A percentile compares a stretch with the other conserved stretches of the same genome.
These are phyloP conservation scores for Claviceps spartinae DNA, from an alignment of 2,329 filamentous ascomycete species.

Conservation along the genomic window DNA sequence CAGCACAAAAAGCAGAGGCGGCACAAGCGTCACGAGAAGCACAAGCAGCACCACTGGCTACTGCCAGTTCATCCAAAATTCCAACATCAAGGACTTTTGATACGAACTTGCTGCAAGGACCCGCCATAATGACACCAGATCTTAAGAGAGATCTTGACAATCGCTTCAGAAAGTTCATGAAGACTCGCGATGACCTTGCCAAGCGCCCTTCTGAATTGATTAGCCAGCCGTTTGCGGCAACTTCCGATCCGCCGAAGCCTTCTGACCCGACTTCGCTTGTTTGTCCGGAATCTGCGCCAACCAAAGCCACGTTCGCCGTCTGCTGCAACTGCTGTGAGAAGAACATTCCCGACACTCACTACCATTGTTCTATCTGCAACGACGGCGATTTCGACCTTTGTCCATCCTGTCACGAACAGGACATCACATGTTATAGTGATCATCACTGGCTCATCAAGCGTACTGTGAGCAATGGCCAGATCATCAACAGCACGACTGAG, in stretches of 20 bases:
- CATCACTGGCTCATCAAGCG: conserved; percentile 94
- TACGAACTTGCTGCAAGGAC: conserved; percentile 14
- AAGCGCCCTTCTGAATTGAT: conserved; percentile 4
- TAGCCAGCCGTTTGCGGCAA: background rate
- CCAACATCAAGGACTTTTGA: conserved; percentile 16
- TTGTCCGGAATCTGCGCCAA: background rate
- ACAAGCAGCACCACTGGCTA: conserved; percentile 2
- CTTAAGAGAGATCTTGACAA: conserved; percentile 14
- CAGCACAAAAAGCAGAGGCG: too few relatives aligned
- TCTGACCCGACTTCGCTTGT: background rate
- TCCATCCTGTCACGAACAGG: conserved; percentile 59
- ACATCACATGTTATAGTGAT: conserved; percentile 62
- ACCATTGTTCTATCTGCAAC: conserved; percentile 89
- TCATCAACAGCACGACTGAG: conserved; percentile 78
- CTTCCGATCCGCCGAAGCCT: background rate
- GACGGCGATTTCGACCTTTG: conserved; percentile 92
- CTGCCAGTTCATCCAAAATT: conserved; percentile 7
- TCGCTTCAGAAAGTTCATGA: conserved; percentile 15
- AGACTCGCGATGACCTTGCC: conserved; percentile 9
- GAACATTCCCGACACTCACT: conserved; percentile 70
- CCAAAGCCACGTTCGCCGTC: conserved; percentile 49
- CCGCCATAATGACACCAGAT: conserved; percentile 13
- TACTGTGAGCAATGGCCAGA: conserved; percentile 60
- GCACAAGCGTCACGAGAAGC: too few relatives aligned
- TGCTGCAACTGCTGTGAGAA: conserved; percentile 86